Evolutionary conservation across 768 basidiomycete species (phyloP), one percentile per base, ranked within the genome.

Genomic region (Omphalotus guepiniiformis): DNA sequence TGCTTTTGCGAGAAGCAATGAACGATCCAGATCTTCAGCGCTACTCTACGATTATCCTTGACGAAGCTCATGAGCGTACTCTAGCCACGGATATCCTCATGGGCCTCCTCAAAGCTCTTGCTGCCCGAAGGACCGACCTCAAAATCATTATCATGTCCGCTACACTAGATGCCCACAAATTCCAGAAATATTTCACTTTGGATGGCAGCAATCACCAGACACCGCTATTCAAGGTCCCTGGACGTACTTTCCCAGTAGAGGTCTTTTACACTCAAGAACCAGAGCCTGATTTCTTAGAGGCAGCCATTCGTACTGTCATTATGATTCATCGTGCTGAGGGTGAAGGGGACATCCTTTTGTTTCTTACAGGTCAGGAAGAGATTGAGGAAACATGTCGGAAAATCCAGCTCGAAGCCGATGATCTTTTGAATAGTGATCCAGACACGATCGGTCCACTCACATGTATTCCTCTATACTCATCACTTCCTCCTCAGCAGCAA

Each of bases 141-240:
- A 98, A 96, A 71, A 85, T 98, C 64, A 94, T 99, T 53, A 70
- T 99, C 74, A 99, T 99, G 95, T 93, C 89, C 30, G 96, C 96
- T 13, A 99, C 96, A 1, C 83, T 99, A 16, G 95, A 97, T 59
- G 91, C 95, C 1, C 76, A 88, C 61, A 98, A 98, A 64, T 98
- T 98, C 70, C 93, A 93, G 64, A 89, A 85, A 58, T 99, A 97
- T 74, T 97, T 97, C 62, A 76, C 74, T 30, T 59, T 80, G 46
- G 68, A 69, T 5, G 54, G 53, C 6, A 58, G 68, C 1, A 66
- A 63, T 16, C 56, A 65, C 13, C 58, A 71, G 2, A 89, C 88
- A 1, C 91, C 91, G 0, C 70, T 93, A 3, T 92, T 93, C 75
- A 91, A 90, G 59, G 89, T 93, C 3, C 91, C 93, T 1, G 93